These are phyloP conservation scores for Passiflora organensis DNA, from an alignment of 345 rosid genomes.

Conservation along the genomic window DNA sequence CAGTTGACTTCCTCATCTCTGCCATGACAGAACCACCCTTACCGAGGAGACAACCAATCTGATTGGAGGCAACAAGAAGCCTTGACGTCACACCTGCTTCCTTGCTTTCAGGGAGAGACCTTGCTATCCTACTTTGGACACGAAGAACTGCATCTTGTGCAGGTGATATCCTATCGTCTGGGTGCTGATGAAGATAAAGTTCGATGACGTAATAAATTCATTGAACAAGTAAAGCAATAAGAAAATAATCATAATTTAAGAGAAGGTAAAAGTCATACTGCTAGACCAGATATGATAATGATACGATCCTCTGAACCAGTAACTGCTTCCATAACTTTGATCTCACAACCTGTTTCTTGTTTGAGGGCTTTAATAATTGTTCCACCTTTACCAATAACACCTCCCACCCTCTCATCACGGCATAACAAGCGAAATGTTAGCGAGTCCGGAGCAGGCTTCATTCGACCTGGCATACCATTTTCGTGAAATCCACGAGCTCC, in stretches of 20 bases:
- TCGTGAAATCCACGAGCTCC: constrained; percentile 44
- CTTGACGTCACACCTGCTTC: constrained; percentile 49
- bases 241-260: constrained; percentile 3
- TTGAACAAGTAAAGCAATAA: constrained; percentile 7
- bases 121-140: constrained; percentile 52
- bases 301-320: constrained; percentile 55
- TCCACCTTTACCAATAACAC: constrained; percentile 77
- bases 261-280: constrained; percentile 40
- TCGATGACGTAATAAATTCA: constrained; percentile 15
- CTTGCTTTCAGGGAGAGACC: constrained; percentile 50
- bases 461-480: constrained; percentile 33
- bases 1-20: constrained; percentile 64
- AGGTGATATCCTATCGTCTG: constrained; percentile 61
- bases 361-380: constrained; percentile 46
- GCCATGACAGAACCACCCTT: constrained; percentile 68
- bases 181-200: constrained; percentile 42
- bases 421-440: constrained; percentile 58
- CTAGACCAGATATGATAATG: constrained; percentile 60
- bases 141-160: constrained; percentile 73
- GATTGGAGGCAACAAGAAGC: constrained; percentile 59
- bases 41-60: constrained; percentile 78
- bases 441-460: constrained; percentile 37
- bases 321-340: constrained; percentile 54
- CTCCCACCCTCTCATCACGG: constrained; percentile 55
- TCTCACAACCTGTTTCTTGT: constrained; percentile 77